These are phyloP conservation scores for Eucalyptus viminalis DNA, from an alignment of 345 rosid species.

Conservation along the genomic window DNA sequence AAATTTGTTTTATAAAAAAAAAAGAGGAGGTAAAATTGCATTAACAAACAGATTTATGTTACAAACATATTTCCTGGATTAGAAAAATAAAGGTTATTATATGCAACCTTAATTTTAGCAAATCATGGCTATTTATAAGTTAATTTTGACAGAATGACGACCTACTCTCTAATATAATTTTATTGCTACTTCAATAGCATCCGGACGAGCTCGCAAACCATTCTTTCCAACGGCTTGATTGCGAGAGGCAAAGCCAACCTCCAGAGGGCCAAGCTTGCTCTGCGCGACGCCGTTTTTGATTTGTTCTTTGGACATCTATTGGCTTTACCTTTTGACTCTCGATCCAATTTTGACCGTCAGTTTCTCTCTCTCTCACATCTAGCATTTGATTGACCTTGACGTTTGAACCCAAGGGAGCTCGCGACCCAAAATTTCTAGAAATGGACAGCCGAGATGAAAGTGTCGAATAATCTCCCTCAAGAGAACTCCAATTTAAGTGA, in stretches of 20 bases:
- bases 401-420: neutral
- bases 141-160: too few species aligned
- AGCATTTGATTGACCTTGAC: neutral
- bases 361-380: neutral
- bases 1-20: too few species aligned
- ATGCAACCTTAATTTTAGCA: too few species aligned
- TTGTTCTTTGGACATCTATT: neutral
- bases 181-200: neutral
- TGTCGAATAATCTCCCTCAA: neutral
- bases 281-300: neutral
- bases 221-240: neutral
- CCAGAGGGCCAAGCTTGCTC: too few species aligned
- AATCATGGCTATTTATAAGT: too few species aligned
- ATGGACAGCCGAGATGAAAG: neutral
- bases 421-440: neutral
- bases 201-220: neutral
- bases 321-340: neutral
- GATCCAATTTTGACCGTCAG: neutral
- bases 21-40: accelerated
- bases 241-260: neutral
- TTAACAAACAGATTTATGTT: accelerated
- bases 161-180: neutral
- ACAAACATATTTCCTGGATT: accelerated
- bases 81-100: accelerated
- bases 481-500: neutral